Percentiles rank a stretch among this genome's conserved stretches.
These are phyloP conservation scores for Eucalyptus polyanthemos DNA, from an alignment of 345 rosid genomes.

Conservation along the genomic window DNA sequence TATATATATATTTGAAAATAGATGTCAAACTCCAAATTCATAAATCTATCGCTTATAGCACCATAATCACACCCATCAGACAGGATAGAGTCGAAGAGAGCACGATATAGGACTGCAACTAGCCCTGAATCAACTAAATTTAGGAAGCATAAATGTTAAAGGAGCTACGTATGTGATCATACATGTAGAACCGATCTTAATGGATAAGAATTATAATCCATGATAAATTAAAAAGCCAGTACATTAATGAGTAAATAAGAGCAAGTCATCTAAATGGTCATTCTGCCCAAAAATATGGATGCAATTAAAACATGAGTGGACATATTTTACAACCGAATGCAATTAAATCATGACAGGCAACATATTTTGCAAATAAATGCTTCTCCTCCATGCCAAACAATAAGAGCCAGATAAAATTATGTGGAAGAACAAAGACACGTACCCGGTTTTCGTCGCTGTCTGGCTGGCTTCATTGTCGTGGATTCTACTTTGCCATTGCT, in stretches of 20 bases:
- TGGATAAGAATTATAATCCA: background rate
- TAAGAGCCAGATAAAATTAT: background rate
- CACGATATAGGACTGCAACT: background rate
- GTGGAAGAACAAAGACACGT: background rate
- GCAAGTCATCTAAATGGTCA: background rate
- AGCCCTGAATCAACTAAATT: background rate
- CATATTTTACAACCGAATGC: background rate
- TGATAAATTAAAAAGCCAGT: background rate
- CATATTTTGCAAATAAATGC: background rate
- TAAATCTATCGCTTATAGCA: background rate
- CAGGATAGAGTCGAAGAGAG: background rate
- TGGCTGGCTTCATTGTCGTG: conserved; percentile 41
- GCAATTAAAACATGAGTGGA: background rate
- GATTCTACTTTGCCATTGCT: conserved; percentile 54
- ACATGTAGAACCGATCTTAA: background rate
- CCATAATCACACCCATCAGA: background rate
- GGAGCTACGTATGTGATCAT: background rate
- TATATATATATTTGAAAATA: background rate
- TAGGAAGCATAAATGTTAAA: background rate
- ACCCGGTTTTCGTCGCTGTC: conserved; percentile 85
- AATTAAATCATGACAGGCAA: background rate
- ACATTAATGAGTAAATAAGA: background rate
- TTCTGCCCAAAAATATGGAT: background rate
- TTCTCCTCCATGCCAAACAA: background rate
- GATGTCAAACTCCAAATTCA: background rate